These are phyloP conservation scores for Penicillium antarcticum DNA, from an alignment of 495 filamentous ascomycete genomes.

Conservation along the genomic window DNA sequence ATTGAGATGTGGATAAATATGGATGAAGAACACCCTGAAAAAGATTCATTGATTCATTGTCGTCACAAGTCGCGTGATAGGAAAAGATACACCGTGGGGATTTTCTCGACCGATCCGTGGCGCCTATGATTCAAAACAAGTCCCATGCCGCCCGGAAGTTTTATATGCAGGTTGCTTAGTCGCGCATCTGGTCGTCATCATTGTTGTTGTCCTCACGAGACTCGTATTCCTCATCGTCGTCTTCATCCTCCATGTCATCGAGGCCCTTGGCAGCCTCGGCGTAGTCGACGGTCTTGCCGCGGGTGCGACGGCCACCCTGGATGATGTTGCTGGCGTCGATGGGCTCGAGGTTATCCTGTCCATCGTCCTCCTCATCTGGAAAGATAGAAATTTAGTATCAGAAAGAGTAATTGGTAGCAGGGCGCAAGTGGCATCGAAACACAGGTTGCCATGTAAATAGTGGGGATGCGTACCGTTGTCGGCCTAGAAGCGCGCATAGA, in stretches of 20 bases:
- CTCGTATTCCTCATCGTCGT: conserved; percentile 66
- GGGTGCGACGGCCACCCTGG: conserved; percentile 71
- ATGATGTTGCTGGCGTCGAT: conserved; percentile 90
- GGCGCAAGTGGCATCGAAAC: conserved; percentile 5
- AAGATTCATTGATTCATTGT: conserved; percentile 16
- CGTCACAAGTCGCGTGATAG: conserved; percentile 7
- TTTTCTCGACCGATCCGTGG: conserved; percentile 8
- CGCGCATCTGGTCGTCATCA: conserved; percentile 46
- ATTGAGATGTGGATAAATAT: background rate
- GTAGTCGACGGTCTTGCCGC: conserved; percentile 78
- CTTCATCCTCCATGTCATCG: conserved; percentile 69
- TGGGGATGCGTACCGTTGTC: conserved; percentile 28
- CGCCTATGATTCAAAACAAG: conserved; percentile 18
- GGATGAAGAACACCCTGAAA: background rate
- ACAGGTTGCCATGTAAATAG: background rate
- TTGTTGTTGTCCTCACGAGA: conserved; percentile 14
- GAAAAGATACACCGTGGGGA: background rate
- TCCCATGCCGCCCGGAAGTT: conserved; percentile 12
- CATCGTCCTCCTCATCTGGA: conserved; percentile 61
- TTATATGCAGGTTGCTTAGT: conserved; percentile 25
- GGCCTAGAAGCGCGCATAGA: conserved; percentile 25
- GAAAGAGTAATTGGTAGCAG: background rate
- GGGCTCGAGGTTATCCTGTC: conserved; percentile 81
- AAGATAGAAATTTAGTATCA: conserved; percentile 8
- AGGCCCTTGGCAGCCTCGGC: conserved; percentile 65